Evolutionary conservation across 345 rosid species (phyloP).

Genomic region (Noccaea caerulescens): DNA sequence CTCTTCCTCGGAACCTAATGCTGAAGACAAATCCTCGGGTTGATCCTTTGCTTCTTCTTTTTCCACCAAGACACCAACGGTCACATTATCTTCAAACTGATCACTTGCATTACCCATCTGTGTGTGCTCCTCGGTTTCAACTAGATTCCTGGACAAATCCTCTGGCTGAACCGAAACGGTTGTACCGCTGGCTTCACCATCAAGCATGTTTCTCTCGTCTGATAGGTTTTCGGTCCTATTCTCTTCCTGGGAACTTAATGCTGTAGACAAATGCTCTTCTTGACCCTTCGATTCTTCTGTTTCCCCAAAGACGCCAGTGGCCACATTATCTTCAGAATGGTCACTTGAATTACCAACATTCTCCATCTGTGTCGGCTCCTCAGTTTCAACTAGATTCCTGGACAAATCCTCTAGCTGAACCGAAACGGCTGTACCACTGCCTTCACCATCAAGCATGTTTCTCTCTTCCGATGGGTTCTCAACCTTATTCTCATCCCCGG

Average conservation of each 20-base stretch:
- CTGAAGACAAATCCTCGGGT: constrained; percentile 22
- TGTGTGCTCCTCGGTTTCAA: constrained; percentile 11
- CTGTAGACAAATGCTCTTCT: constrained; percentile 4
- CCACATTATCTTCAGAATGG: constrained; percentile 4
- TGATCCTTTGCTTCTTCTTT: constrained; percentile 27
- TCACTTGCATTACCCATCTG: constrained; percentile 6
- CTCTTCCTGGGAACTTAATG: constrained; percentile 11
- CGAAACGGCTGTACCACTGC: not conserved
- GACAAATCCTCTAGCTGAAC: not conserved
- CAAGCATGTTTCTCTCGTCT: constrained; percentile 10
- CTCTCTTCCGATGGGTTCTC: constrained; percentile 15
- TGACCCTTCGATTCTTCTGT: constrained; percentile 19
- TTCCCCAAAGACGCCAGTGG: not conserved
- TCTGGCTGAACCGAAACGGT: not conserved
- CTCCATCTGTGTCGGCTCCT: constrained; percentile 1
- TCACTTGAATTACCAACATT: not conserved
- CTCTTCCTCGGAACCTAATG: constrained; percentile 20
- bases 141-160: not conserved
- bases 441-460: not conserved
- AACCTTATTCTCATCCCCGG: not conserved
- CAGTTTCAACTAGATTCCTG: not conserved
- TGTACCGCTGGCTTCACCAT: not conserved
- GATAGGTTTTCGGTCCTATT: not conserved
- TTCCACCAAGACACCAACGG: not conserved
- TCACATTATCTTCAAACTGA: constrained; percentile 12